Base-by-base conservation (phyloP, 2,329 filamentous ascomycete genomes). In the Calycina herbarum region DNA sequence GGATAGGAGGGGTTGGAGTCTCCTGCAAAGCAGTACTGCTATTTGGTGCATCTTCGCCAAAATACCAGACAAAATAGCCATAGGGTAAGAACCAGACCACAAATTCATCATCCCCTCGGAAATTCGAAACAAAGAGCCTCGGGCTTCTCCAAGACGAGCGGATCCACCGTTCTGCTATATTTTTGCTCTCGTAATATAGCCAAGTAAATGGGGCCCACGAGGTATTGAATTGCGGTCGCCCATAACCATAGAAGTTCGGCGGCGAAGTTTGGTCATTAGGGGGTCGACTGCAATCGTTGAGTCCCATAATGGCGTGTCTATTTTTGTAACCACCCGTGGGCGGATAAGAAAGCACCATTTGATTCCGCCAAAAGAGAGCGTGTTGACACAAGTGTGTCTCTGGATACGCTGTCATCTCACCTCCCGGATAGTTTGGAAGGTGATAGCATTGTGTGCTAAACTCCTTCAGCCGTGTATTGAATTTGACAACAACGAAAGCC, bases 41-140 rank as follows among this genome's bases (percentile, higher is more conserved):
- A 3, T 3, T 24, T 51, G 45, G n/a, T 51, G 56, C 40, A 42
- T 45, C 17, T 20, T 60, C 42, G 40, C 59, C 65, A 54, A 73
- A 72, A 57, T 57, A 70, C 72, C 72, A 74, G 4, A 74, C 72
- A 0, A 66, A 38, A 57, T 66, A 72, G 15, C 69, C 69, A 6
- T 61, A 3, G 0, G 29, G 10, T 1, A 67, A 38, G 45, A 67
- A 61, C 7, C 66, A 11, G 5, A 73, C 63, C n/a, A 73, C 65
- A 57, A 72, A 73, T 24, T 67, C 64, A 59, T 73, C 71, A 62
- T 73, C 70, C 2, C 68, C 67, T 20, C 38, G 58, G 24, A 42
- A 60, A 27, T 17, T n/a, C 54, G 54, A 57, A 29, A 29, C 4
- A 2, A 57, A n/a, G 27, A 33, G 3, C 7, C 45, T 11, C n/a